These are phyloP conservation scores for Parachaetomium inaequale DNA, from an alignment of 495 filamentous ascomycete genomes.

Conservation along the genomic window DNA sequence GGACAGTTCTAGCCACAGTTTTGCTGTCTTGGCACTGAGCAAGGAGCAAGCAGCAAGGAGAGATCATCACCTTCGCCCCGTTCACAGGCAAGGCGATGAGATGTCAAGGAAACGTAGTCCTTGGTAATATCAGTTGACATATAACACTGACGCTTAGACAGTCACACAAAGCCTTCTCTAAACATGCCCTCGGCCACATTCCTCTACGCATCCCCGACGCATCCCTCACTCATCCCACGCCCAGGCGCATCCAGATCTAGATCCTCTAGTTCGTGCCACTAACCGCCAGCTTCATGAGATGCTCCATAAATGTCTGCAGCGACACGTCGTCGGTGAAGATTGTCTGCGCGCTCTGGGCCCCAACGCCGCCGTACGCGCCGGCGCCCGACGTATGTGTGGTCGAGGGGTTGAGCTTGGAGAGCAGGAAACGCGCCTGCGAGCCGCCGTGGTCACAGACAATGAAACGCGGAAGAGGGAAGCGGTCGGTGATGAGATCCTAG, in stretches of 20 bases:
- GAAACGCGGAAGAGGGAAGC: conserved; percentile 96
- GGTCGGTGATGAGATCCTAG: conserved; percentile 95
- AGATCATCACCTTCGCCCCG: no score
- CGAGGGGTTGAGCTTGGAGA: conserved; percentile 96
- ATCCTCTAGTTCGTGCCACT: conserved; percentile 51
- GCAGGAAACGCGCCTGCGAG: conserved; percentile 94
- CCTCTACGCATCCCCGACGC: not conserved
- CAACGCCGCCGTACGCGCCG: conserved; percentile 78
- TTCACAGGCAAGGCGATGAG: not conserved
- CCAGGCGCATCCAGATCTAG: not conserved
- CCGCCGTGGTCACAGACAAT: conserved; percentile 98
- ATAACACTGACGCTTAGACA: conserved; percentile 31
- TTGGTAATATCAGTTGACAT: conserved; percentile 19
- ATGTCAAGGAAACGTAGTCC: conserved; percentile 3
- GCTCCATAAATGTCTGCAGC: conserved; percentile 98
- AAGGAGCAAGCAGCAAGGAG: no score
- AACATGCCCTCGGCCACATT: not conserved
- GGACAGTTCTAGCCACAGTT: conserved; percentile 16
- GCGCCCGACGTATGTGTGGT: conserved; percentile 91
- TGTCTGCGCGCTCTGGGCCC: conserved; percentile 85
- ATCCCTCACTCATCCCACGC: not conserved
- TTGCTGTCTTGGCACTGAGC: not conserved
- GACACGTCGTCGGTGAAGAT: conserved; percentile 99
- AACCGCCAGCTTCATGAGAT: conserved; percentile 88
- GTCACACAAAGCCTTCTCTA: conserved; percentile 18